phyloP scores from a whole-genome alignment of 306 rosid species.

The Astragalus glycyphyllos region DNA sequence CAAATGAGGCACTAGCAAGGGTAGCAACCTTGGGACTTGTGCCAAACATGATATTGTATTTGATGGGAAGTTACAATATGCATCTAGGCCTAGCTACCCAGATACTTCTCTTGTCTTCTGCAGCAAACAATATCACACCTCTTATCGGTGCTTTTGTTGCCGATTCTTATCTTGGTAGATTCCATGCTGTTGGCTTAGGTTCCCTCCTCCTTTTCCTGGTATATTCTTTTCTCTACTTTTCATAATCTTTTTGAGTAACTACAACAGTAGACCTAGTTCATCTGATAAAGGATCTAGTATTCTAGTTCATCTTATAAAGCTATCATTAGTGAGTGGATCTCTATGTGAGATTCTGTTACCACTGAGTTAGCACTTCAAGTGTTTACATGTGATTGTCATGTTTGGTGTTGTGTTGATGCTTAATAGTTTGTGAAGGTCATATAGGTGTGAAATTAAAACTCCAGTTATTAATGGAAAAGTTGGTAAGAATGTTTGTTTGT shows the following conservation, averaged over 20 bases:
- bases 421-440: too few species aligned
- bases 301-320: background rate
- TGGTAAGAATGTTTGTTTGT: background rate
- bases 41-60: slow-evolving; percentile 66
- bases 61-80: slow-evolving; percentile 60
- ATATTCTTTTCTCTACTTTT: background rate
- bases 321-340: background rate
- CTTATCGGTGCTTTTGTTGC: slow-evolving; percentile 66
- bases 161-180: slow-evolving; percentile 78
- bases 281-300: too few species aligned
- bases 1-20: slow-evolving; percentile 67
- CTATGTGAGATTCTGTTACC: background rate
- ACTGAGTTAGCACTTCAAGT: too few species aligned
- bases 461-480: too few species aligned
- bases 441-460: too few species aligned
- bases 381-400: too few species aligned
- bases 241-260: background rate
- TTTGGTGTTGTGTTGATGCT: too few species aligned
- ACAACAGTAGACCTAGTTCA: background rate
- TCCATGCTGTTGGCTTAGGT: slow-evolving; percentile 60
- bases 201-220: slow-evolving; percentile 60
- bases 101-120: slow-evolving; percentile 58
- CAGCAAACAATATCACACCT: slow-evolving; percentile 62
- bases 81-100: slow-evolving; percentile 54
- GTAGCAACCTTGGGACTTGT: slow-evolving; percentile 62